phyloP scores from a whole-genome alignment of 2,329 filamentous ascomycete genomes.

The Phaeosphaeriaceae sp. region DNA sequence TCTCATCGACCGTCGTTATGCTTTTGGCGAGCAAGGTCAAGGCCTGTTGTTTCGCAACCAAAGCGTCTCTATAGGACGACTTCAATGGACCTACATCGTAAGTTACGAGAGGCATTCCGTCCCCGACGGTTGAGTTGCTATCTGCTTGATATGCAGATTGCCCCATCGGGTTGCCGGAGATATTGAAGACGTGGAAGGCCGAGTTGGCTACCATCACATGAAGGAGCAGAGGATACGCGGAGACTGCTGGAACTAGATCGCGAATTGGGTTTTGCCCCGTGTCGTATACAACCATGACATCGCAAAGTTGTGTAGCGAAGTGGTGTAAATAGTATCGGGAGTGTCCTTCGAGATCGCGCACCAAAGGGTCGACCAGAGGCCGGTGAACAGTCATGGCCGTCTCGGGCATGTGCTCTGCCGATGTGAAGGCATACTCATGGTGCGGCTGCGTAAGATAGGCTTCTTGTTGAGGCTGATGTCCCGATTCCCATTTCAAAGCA shows the following conservation, averaged over 20 bases:
- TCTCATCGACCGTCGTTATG: slow-evolving; percentile 34
- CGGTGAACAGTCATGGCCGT: slow-evolving; percentile 42
- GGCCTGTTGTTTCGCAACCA: slow-evolving; percentile 58
- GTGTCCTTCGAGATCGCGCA: slow-evolving; percentile 59
- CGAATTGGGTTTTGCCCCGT: slow-evolving; percentile 57
- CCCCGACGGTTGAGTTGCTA: slow-evolving; percentile 35
- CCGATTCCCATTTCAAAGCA: background rate
- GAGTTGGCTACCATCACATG: slow-evolving; percentile 57
- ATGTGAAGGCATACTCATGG: background rate
- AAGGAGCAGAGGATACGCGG: slow-evolving; percentile 53
- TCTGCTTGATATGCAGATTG: slow-evolving; percentile 41
- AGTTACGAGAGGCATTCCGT: slow-evolving; percentile 44
- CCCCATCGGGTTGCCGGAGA: slow-evolving; percentile 44
- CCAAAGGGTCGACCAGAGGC: slow-evolving; percentile 61
- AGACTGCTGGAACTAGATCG: slow-evolving; percentile 55
- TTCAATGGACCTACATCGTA: slow-evolving; percentile 45
- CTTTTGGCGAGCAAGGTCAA: slow-evolving; percentile 51
- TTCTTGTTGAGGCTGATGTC: background rate
- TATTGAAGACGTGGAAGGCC: slow-evolving; percentile 56
- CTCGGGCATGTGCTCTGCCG: slow-evolving; percentile 13
- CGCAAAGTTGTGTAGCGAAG: slow-evolving; percentile 60
- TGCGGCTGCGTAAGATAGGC: background rate
- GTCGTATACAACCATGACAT: slow-evolving; percentile 61
- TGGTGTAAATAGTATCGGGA: slow-evolving; percentile 58
- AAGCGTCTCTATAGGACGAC: slow-evolving; percentile 43